These are phyloP conservation scores for Hyaloperonospora brassicae DNA, from an alignment of 352 stramenopile species.

Conservation along the genomic window DNA sequence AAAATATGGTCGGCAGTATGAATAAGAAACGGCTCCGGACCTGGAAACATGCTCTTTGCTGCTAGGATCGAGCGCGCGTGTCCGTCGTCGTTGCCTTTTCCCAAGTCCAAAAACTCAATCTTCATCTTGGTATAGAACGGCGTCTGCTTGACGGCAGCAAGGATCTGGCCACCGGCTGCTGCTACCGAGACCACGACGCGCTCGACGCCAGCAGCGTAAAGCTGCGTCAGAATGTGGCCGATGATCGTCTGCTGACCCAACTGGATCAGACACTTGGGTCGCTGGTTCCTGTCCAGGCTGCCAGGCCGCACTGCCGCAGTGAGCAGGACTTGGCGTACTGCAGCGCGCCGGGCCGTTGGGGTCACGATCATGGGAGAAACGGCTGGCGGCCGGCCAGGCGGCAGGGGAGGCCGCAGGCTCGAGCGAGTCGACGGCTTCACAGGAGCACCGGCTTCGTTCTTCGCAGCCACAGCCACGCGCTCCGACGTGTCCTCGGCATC, in stretches of 20 bases:
- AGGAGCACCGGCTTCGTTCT: slow-evolving; percentile 2
- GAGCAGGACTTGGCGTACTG: slow-evolving; percentile 51
- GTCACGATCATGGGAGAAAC: slow-evolving; percentile 13
- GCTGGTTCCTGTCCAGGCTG: slow-evolving; percentile 43
- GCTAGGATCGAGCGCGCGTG: slow-evolving; percentile 67
- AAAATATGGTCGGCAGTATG: slow-evolving; percentile 84
- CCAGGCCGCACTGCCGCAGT: slow-evolving; percentile 49
- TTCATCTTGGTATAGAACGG: slow-evolving; percentile 68
- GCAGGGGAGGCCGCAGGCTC: slow-evolving; percentile 14
- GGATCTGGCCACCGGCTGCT: slow-evolving; percentile 50
- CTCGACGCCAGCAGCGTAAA: slow-evolving; percentile 64
- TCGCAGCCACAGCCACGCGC: slow-evolving; percentile 12
- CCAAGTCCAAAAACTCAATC: slow-evolving; percentile 78
- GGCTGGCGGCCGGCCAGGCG: slow-evolving; percentile 16
- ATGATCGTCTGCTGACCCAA: slow-evolving; percentile 69
- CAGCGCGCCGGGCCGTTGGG: slow-evolving; percentile 13
- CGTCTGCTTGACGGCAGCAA: slow-evolving; percentile 52
- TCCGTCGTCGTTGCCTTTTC: slow-evolving; percentile 51
- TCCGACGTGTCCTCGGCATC: slow-evolving; percentile 13
- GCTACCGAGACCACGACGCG: slow-evolving; percentile 74
- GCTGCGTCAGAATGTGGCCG: slow-evolving; percentile 67
- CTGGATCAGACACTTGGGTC: slow-evolving; percentile 69
- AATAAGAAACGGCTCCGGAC: slow-evolving; percentile 63
- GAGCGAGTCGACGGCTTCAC: slow-evolving; percentile 6
- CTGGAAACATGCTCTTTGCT: slow-evolving; percentile 53